Evolutionary conservation across 129 eudicot genomes (phyloP).

Genomic region (Gnaphalium uliginosum): DNA sequence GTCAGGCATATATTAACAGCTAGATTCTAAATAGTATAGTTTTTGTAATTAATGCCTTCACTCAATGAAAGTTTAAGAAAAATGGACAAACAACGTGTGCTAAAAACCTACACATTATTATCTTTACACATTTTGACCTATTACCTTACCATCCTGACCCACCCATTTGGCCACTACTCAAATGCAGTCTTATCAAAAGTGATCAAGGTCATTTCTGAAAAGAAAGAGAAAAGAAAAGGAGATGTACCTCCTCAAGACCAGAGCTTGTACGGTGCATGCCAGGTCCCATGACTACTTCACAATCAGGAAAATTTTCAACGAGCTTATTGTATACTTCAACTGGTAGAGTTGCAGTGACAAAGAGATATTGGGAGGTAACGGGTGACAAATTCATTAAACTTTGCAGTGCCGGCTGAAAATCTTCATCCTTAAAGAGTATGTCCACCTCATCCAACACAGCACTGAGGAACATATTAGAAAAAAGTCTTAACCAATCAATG

Average conservation of each 20-base stretch:
- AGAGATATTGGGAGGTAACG: conserved; percentile 77
- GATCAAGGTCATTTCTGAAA: background rate
- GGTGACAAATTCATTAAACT: conserved; percentile 70
- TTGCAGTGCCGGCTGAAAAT: conserved; percentile 77
- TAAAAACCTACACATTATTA: background rate
- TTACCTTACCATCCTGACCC: background rate
- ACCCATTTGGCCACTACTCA: background rate
- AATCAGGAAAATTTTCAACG: conserved; percentile 84
- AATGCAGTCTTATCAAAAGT: conserved; percentile 1
- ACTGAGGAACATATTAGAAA: conserved; percentile 34
- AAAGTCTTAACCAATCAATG: background rate
- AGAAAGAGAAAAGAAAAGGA: background rate
- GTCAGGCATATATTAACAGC: background rate
- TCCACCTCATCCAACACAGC: conserved; percentile 97
- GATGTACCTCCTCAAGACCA: conserved; percentile 86
- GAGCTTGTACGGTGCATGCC: conserved; percentile 97
- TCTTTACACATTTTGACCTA: no score
- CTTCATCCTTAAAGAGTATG: conserved; percentile 87
- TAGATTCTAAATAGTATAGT: no score
- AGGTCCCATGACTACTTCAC: conserved; percentile 89
- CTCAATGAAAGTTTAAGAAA: no score
- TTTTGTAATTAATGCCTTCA: no score
- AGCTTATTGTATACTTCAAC: conserved; percentile 80
- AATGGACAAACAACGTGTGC: no score
- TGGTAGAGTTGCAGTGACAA: conserved; percentile 97